Evolutionary conservation across 2,329 filamentous ascomycete species (phyloP).

Genomic region (Monilinia aucupariae): DNA sequence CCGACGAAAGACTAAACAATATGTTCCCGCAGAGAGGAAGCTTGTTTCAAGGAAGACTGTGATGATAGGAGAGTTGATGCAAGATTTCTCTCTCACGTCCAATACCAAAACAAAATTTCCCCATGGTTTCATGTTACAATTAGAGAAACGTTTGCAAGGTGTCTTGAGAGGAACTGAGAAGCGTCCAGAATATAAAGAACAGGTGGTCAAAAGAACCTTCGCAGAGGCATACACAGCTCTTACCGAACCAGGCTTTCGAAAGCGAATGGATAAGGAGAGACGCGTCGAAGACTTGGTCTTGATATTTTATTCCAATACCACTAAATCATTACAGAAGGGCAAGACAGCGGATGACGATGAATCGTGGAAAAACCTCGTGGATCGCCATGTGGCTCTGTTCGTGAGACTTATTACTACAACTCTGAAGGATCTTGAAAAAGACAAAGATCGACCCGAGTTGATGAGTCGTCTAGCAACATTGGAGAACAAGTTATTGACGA

Average conservation of each 20-base stretch:
- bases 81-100: conserved; percentile 67
- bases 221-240: conserved; percentile 91
- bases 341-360: conserved; percentile 78
- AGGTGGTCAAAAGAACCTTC: conserved; percentile 88
- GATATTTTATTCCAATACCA: conserved; percentile 94
- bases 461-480: conserved; percentile 71
- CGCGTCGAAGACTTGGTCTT: conserved; percentile 87
- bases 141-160: conserved; percentile 44
- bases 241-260: conserved; percentile 81
- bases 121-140: conserved; percentile 62
- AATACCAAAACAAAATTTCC: conserved; percentile 67
- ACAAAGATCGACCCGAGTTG: conserved; percentile 78
- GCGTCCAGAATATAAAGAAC: conserved; percentile 83
- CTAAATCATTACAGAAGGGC: conserved; percentile 79
- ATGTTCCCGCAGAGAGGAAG: conserved; percentile 54
- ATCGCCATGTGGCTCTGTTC: conserved; percentile 91
- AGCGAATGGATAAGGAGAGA: conserved; percentile 88
- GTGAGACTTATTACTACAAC: conserved; percentile 78
- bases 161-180: conserved; percentile 70
- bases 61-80: conserved; percentile 79
- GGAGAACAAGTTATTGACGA: conserved; percentile 88
- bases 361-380: conserved; percentile 84
- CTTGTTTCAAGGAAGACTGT: conserved; percentile 54
- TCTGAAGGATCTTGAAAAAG: conserved; percentile 77
- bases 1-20: conserved; percentile 82